A percentile compares a stretch with the other conserved stretches of the same genome.
phyloP scores from a whole-genome alignment of 345 rosid species.

The Physaria fendleri region DNA sequence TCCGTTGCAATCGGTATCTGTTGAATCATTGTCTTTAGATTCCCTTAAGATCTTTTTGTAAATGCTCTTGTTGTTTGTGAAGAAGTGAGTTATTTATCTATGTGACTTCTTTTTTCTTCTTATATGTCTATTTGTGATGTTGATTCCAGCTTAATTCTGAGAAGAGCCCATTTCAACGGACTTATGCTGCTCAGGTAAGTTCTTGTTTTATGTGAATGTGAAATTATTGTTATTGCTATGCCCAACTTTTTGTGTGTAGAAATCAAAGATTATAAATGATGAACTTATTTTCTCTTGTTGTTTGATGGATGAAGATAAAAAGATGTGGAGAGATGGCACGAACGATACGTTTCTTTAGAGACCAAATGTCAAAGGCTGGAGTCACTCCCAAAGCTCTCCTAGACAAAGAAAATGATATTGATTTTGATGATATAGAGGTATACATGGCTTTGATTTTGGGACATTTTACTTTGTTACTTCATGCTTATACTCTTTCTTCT shows the following conservation, averaged over 20 bases:
- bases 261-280: not conserved
- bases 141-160: slow-evolving; percentile 76
- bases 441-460: not conserved
- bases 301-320: slow-evolving; percentile 52
- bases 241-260: not conserved
- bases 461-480: slow-evolving; percentile 1
- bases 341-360: slow-evolving; percentile 80
- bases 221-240: not conserved
- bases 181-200: slow-evolving; percentile 88
- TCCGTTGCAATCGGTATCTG: not conserved
- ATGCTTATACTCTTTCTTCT: slow-evolving; percentile 16
- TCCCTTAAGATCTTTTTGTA: not conserved
- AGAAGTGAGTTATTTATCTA: not conserved
- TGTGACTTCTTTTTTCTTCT: not conserved
- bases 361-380: slow-evolving; percentile 83
- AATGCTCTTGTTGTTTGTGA: not conserved
- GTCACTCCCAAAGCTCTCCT: slow-evolving; percentile 38
- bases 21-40: not conserved
- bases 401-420: slow-evolving; percentile 54
- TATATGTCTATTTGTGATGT: slow-evolving; percentile 9
- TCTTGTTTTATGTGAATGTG: not conserved
- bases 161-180: slow-evolving; percentile 90
- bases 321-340: slow-evolving; percentile 96
- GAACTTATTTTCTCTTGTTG: not conserved
- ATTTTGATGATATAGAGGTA: slow-evolving; percentile 91